A percentile compares a stretch with the other conserved stretches of the same genome.
Evolutionary conservation across 768 basidiomycete genomes (phyloP).

Genomic region (Holtermanniella nyarrowii): DNA sequence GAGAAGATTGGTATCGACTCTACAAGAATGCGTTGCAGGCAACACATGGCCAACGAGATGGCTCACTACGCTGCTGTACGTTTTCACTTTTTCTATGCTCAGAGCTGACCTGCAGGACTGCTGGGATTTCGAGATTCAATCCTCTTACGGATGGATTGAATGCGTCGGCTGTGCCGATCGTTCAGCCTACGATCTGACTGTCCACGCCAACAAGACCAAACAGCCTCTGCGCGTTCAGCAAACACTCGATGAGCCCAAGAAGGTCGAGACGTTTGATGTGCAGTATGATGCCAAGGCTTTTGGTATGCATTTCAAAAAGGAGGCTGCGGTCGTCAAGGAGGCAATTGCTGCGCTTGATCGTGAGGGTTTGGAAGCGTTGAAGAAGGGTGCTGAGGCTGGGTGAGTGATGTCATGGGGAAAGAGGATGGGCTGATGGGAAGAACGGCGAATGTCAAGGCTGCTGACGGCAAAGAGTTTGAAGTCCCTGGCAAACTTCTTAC

Average conservation of each 20-base stretch:
- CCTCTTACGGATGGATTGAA: conserved; percentile 90
- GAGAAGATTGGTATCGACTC: conserved; percentile 83
- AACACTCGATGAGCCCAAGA: conserved; percentile 70
- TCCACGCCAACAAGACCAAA: conserved; percentile 76
- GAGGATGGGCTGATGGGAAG: conserved; percentile 48
- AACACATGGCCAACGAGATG: conserved; percentile 99
- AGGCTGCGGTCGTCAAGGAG: conserved; percentile 50
- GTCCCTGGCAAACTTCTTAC: conserved; percentile 64
- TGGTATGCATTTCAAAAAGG: conserved; percentile 80
- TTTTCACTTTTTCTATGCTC: neutral
- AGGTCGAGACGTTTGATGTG: conserved; percentile 66
- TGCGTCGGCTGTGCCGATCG: conserved; percentile 99
- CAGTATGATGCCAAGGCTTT: conserved; percentile 79
- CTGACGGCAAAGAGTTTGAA: conserved; percentile 58
- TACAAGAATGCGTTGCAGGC: conserved; percentile 74
- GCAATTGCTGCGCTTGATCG: conserved; percentile 59
- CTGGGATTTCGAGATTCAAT: conserved; percentile 98
- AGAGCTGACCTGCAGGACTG: conserved; percentile 53
- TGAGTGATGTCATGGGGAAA: conserved; percentile 39
- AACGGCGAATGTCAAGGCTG: conserved; percentile 49
- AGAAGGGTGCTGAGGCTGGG: conserved; percentile 52
- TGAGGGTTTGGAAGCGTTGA: conserved; percentile 54
- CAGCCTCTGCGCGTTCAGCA: conserved; percentile 75
- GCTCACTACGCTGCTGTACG: conserved; percentile 80
- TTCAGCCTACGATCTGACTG: conserved; percentile 88